Conservation (phyloP, 2,329 filamentous ascomycete genomes). For the Botryotinia globosa region DNA sequence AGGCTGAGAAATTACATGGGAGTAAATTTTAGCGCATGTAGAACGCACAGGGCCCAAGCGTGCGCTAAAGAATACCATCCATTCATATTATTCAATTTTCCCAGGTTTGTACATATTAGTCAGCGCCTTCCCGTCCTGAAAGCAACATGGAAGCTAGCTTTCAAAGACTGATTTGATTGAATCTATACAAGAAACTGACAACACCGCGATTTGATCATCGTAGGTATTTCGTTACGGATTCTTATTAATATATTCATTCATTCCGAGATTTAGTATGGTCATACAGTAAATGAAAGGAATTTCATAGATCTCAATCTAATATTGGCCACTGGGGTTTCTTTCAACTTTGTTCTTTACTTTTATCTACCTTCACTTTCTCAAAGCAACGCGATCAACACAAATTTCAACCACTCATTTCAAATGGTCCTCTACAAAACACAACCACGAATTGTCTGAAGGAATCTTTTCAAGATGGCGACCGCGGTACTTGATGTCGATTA, state of each 20-base stretch:
- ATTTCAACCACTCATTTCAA: neutral
- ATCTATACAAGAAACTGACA: constrained; percentile 16
- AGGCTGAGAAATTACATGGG: constrained; percentile 15
- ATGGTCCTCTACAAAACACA: constrained; percentile 20
- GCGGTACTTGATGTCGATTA: constrained; percentile 67
- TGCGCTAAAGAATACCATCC: neutral
- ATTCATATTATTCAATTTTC: neutral
- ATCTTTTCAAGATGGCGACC: constrained; percentile 52
- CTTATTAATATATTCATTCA: neutral
- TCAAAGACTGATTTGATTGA: constrained; percentile 16
- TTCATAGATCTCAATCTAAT: constrained; percentile 1
- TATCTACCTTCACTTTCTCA: constrained; percentile 6
- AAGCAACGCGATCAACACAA: constrained; percentile 16
- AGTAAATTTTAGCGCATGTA: neutral
- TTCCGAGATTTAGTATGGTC: neutral
- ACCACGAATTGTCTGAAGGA: constrained; percentile 15
- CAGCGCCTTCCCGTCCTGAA: constrained; percentile 14
- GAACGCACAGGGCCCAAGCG: neutral
- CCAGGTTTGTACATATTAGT: neutral
- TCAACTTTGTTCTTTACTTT: neutral
- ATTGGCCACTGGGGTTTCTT: neutral
- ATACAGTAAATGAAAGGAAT: neutral
- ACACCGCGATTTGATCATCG: constrained; percentile 20
- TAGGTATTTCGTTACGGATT: constrained; percentile 2
- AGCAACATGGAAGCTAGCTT: constrained; percentile 11